Evolutionary conservation across 768 basidiomycete genomes (phyloP).

Genomic region (Kwoniella pini): DNA sequence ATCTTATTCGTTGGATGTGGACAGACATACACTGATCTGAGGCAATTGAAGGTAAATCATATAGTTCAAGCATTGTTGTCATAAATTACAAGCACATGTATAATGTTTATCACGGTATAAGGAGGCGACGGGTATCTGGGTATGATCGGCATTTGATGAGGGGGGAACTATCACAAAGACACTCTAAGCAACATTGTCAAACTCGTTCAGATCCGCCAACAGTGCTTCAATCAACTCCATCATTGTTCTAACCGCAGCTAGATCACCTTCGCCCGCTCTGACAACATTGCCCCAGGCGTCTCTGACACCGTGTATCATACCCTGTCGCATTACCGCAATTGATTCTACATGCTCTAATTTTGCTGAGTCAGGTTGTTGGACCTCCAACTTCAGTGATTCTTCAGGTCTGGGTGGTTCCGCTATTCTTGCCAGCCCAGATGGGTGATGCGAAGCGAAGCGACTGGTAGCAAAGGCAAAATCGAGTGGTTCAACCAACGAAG

Average conservation of each 20-base stretch:
- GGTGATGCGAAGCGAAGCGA: not conserved
- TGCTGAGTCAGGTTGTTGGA: no score
- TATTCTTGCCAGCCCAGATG: not conserved
- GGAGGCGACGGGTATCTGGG: no score
- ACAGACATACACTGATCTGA: conserved; percentile 96
- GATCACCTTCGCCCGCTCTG: conserved; percentile 6
- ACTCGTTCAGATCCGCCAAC: not conserved
- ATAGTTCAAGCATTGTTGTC: conserved; percentile 86
- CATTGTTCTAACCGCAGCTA: conserved; percentile 4
- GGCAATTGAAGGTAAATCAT: conserved; percentile 84
- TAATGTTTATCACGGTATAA: not conserved
- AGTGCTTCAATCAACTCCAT: not conserved
- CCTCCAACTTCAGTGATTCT: no score
- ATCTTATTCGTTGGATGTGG: conserved; percentile 98
- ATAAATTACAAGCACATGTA: conserved; percentile 11
- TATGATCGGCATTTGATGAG: no score
- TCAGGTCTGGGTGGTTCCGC: not conserved
- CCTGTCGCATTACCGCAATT: not conserved
- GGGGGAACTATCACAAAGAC: no score
- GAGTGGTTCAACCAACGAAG: not conserved
- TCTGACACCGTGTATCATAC: not conserved
- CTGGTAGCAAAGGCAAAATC: conserved; percentile 15
- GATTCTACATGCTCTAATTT: no score
- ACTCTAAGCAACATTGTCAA: no score
- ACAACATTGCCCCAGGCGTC: conserved; percentile 11